Evolutionary conservation across 2,329 filamentous ascomycete genomes (phyloP), one percentile per base, ranked within the genome.

Genomic region (Xylariales sp.): DNA sequence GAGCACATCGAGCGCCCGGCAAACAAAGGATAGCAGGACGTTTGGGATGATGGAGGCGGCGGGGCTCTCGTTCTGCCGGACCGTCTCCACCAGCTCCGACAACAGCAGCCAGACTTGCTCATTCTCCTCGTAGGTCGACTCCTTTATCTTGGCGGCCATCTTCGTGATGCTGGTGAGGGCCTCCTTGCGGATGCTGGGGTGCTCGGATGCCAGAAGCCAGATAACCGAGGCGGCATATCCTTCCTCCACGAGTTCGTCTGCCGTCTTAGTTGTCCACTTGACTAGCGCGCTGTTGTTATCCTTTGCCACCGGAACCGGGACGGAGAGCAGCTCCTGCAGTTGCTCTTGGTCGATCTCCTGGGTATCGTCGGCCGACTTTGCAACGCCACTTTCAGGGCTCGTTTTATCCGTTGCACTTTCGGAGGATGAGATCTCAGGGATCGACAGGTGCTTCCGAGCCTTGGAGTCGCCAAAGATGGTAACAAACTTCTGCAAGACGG

Each of bases 101-200:
- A 93, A 70, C 4, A 96, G 73, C 8, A 95, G 71, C 68, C 85
- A 90, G 5, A 90, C 66, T 43, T 90, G 83, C 25, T 87, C 80
- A 53, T 81, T 84, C 52, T 94, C 88, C 31, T 81, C 74, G 50
- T 89, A 82, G 1, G 76, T 73, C 0, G 85, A 90, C 37, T 78
- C 78, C 56, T 82, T 74, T 33, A 84, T 63, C 53, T 76, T 79
- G 21, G 65, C 62, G 2, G 77, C 74, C 59, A 83, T 74, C 55
- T 85, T 86, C 35, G 78, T 69, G 29, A 90, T 69, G 49, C 80
- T 83, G 27, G 72, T 77, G 14, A 85, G 66, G 5, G 88, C 86
- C 63, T 96, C 88, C 43, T 83, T 80, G 34, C 90, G 78, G 47
- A 95, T 84, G 56, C 85, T 83, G 24, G 71, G 67, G 52, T 93